Evolutionary conservation across 345 rosid genomes (phyloP), one percentile per base, ranked within the genome.

Genomic region (Anacardium occidentale): DNA sequence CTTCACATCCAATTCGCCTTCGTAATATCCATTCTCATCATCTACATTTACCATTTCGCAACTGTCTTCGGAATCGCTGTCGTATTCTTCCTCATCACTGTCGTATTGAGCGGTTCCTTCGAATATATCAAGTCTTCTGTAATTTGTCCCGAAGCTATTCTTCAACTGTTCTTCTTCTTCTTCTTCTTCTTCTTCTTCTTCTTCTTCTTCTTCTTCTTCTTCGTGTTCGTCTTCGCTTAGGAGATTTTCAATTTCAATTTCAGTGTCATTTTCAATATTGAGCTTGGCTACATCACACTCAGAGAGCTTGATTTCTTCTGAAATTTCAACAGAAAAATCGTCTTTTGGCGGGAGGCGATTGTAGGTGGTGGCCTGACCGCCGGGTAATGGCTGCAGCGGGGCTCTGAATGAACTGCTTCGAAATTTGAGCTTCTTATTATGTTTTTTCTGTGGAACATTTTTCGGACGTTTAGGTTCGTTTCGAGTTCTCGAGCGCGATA

Each of bases 291-390:
- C 71, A 61, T 67, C 66, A 1, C 87, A 82, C 45, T 90, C 87
- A 5, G 87, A 85, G 21, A 92, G 85, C 85, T 80, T 88, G 67
- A 92, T 82, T 77, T 86, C 93, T 10, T 63, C 56, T 2, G 74
- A 71, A 0, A 69, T 72, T 11, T n/a, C 73, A 37, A 50, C 77
- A 2, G 75, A 69, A 70, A 82, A 86, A 61, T 92, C 92, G 62
- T 92, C 97, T 69, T 81, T 80, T 2, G 90, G 93, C 74, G 97
- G 98, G 64, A 94, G 93, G 76, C 98, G 84, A 4, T 86, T 89
- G 82, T 85, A 94, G 71, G 92, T 84, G 62, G 97, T 88, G 64
- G 97, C 98, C 64, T 91, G 94, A 7, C 84, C 85, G 25, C 86
- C 91, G n/a, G 83, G 50, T 26, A 76, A 66, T 12, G 91, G 64